Conservation (phyloP, 1,139 yeast species). For the Hemisphaericaspora lyxosophila region DNA sequence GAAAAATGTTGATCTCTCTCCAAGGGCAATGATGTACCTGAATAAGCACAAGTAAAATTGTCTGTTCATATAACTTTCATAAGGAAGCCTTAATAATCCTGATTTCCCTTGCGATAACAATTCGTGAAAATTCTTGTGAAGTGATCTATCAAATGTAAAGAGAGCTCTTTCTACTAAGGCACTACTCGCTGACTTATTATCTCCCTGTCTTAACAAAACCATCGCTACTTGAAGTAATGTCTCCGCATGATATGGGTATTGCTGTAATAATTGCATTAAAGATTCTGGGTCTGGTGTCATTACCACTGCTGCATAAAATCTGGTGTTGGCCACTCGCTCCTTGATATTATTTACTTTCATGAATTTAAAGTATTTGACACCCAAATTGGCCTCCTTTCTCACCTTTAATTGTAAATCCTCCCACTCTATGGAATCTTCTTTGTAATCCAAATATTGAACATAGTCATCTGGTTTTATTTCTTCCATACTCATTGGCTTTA, state of each 20-base stretch:
- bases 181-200: slow-evolving; percentile 62
- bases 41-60: slow-evolving; percentile 74
- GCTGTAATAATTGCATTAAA: slow-evolving; percentile 53
- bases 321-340: slow-evolving; percentile 52
- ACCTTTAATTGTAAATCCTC: slow-evolving; percentile 38
- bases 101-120: slow-evolving; percentile 51
- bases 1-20: slow-evolving; percentile 72
- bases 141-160: slow-evolving; percentile 70
- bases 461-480: slow-evolving; percentile 43
- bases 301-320: slow-evolving; percentile 66
- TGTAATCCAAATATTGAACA: slow-evolving; percentile 38
- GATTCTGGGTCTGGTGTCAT: slow-evolving; percentile 73
- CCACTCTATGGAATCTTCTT: slow-evolving; percentile 34
- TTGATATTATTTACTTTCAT: slow-evolving; percentile 39
- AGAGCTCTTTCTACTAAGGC: slow-evolving; percentile 75
- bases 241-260: slow-evolving; percentile 72
- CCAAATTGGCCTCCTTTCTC: slow-evolving; percentile 42
- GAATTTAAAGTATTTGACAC: slow-evolving; percentile 57
- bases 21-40: slow-evolving; percentile 67
- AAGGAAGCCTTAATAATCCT: slow-evolving; percentile 71
- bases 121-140: slow-evolving; percentile 42
- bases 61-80: slow-evolving; percentile 70
- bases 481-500: slow-evolving; percentile 64
- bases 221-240: slow-evolving; percentile 79
- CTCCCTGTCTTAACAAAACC: slow-evolving; percentile 75